Percentiles rank a stretch among this genome's conserved stretches.
Conservation (phyloP, 768 basidiomycete species). For the Calvatia gigantea region DNA sequence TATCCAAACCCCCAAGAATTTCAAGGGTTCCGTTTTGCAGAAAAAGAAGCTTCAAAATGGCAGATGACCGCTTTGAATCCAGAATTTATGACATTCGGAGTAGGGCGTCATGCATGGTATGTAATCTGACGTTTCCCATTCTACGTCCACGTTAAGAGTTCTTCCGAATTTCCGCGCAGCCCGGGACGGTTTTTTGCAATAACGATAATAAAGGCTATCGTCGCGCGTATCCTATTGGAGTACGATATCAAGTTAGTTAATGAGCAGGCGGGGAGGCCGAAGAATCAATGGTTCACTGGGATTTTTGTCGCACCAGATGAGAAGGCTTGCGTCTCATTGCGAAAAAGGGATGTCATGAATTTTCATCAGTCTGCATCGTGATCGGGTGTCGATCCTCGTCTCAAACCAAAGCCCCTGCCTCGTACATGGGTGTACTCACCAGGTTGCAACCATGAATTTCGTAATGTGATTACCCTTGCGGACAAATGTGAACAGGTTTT, state of each 20-base stretch:
- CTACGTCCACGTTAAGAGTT: background rate
- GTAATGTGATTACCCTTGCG: no score
- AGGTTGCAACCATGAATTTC: no score
- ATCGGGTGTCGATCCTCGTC: no score
- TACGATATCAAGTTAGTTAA: slow-evolving; percentile 34
- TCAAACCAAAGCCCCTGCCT: no score
- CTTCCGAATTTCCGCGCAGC: slow-evolving; percentile 1
- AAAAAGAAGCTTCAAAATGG: slow-evolving; percentile 18
- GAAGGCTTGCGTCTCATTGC: slow-evolving; percentile 14
- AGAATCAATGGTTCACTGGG: slow-evolving; percentile 7
- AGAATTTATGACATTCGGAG: slow-evolving; percentile 30
- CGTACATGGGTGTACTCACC: no score
- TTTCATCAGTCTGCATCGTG: no score
- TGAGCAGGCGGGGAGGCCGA: slow-evolving; percentile 1
- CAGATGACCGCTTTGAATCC: slow-evolving; percentile 23
- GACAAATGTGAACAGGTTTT: no score
- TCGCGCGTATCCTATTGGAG: slow-evolving; percentile 37
- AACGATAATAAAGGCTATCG: slow-evolving; percentile 37
- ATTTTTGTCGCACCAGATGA: slow-evolving; percentile 17
- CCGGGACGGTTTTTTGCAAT: slow-evolving; percentile 44
- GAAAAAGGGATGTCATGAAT: slow-evolving; percentile 6
- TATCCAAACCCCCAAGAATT: slow-evolving; percentile 33
- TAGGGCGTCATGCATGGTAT: slow-evolving; percentile 27
- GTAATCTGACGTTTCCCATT: background rate
- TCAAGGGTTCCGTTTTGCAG: slow-evolving; percentile 37